Evolutionary conservation across 169 alveolate species (phyloP).

Genomic region (Cryptosporidium sp.): DNA sequence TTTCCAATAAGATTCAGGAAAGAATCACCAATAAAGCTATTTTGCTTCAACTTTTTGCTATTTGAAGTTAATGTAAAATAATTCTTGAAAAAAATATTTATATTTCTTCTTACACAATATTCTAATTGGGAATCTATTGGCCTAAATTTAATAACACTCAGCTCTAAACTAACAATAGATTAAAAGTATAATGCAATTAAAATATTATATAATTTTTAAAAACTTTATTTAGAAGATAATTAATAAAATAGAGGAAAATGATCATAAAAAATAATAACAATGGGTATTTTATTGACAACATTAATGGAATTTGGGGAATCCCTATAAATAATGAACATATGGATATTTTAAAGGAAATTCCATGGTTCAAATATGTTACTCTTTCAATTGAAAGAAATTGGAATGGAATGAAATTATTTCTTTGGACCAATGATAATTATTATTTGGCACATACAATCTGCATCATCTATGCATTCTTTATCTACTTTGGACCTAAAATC

Average conservation of each 20-base stretch:
- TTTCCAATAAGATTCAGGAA: too few species aligned
- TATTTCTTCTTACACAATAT: not conserved
- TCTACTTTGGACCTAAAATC: conserved; percentile 79
- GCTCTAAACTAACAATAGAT: not conserved
- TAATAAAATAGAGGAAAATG: conserved; percentile 9
- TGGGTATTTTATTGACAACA: conserved; percentile 37
- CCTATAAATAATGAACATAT: conserved; percentile 59
- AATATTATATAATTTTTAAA: not conserved
- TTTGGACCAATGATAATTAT: conserved; percentile 75
- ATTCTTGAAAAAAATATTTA: too few species aligned
- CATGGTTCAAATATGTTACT: conserved; percentile 16
- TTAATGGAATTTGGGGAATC: conserved; percentile 57
- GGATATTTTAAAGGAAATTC: conserved; percentile 72
- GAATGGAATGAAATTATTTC: conserved; percentile 69
- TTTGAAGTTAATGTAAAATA: not conserved
- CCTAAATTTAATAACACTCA: not conserved
- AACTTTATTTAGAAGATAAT: not conserved
- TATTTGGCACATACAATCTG: conserved; percentile 77
- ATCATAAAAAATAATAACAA: conserved; percentile 68
- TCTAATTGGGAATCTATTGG: not conserved
- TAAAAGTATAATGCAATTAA: not conserved
- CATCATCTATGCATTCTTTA: conserved; percentile 78
- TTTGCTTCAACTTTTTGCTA: not conserved
- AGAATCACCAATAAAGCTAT: too few species aligned
- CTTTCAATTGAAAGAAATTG: conserved; percentile 74